Conservation (phyloP, 192 early-diverging fungal genomes). For the Spizellomyces sp. region DNA sequence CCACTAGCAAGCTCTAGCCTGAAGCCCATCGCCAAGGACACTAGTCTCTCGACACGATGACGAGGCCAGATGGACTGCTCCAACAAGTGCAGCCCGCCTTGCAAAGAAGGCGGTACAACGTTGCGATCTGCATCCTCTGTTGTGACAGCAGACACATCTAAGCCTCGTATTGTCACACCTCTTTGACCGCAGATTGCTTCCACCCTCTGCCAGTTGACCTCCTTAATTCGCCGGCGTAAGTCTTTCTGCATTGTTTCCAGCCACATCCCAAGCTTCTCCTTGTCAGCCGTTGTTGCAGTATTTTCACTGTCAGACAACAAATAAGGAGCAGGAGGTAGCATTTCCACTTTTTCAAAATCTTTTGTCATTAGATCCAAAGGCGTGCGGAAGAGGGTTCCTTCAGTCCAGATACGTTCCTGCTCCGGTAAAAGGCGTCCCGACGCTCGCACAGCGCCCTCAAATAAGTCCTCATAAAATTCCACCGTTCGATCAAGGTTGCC, state of each 20-base stretch:
- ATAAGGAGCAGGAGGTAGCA: slow-evolving; percentile 34
- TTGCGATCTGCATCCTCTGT: slow-evolving; percentile 15
- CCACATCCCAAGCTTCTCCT: slow-evolving; percentile 6
- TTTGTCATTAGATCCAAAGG: slow-evolving; percentile 40
- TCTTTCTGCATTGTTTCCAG: slow-evolving; percentile 29
- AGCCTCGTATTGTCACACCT: slow-evolving; percentile 9
- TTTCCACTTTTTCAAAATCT: slow-evolving; percentile 47
- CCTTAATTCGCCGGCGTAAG: slow-evolving; percentile 22
- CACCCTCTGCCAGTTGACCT: slow-evolving; percentile 38
- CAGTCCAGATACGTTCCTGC: slow-evolving; percentile 4
- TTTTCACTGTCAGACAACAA: background rate
- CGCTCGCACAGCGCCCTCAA: slow-evolving; percentile 16
- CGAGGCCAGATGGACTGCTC: slow-evolving; percentile 31
- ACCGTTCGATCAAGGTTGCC: slow-evolving; percentile 21
- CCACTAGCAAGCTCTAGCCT: slow-evolving; percentile 15
- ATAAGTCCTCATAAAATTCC: slow-evolving; percentile 29
- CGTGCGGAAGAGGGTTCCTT: slow-evolving; percentile 34
- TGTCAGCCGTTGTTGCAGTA: background rate
- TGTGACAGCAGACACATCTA: slow-evolving; percentile 12
- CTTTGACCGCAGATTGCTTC: slow-evolving; percentile 11
- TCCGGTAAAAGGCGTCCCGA: background rate
- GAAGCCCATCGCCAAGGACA: slow-evolving; percentile 33
- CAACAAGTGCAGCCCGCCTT: slow-evolving; percentile 9
- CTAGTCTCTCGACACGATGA: slow-evolving; percentile 25
- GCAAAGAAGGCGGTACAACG: slow-evolving; percentile 11